Base-by-base conservation (phyloP, 768 basidiomycete genomes). In the Phylloporus sp. region DNA sequence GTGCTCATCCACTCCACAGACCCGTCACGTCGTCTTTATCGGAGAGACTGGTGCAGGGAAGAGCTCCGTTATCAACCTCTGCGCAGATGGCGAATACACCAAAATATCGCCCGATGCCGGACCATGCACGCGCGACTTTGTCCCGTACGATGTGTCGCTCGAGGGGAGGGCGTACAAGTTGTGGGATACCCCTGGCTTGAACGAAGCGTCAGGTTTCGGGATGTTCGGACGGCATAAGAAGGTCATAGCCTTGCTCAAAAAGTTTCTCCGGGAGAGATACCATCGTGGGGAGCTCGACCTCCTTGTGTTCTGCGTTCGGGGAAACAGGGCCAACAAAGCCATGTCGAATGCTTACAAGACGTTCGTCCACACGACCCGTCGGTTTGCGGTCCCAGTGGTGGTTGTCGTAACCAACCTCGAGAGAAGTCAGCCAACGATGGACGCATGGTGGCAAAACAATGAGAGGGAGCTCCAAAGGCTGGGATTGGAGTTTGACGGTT, bases 11-110 rank as follows among this genome's bases (percentile, higher is more conserved):
- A 23, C 39, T 36, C 41, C 45, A 26, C 40, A 61, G 61, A 38
- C 20, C 12, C 62, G 62, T 47, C 72, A 76, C 6, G 69, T 56
- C 44, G 65, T 67, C 32, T 74, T 63, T 49, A 73, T 78, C 43
- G 71, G 68, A 27, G 68, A 68, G 42, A 62, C 55, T 1, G 68
- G 66, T 36, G 53, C 57, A 1, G 66, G 72, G 10, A 78, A 77
- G 57, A 75, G 73, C 54, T 74, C 72, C 0, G 57, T 76, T 20
- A 62, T 77, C 53, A 77, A 76, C 45, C 69, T 78, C 62, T 55
- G 76, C 36, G 55, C 56, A 6, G 62, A 53, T 20, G 23, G 28
- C 6, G 28, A 64, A 1, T 32, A 15, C 4, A 71, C 73, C 4
- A 12, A 7, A 0, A 60, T 63, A 6, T 71, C 73, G 5, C 60